phyloP scores from a whole-genome alignment of 768 basidiomycete genomes.

The Pisolithus sp. region DNA sequence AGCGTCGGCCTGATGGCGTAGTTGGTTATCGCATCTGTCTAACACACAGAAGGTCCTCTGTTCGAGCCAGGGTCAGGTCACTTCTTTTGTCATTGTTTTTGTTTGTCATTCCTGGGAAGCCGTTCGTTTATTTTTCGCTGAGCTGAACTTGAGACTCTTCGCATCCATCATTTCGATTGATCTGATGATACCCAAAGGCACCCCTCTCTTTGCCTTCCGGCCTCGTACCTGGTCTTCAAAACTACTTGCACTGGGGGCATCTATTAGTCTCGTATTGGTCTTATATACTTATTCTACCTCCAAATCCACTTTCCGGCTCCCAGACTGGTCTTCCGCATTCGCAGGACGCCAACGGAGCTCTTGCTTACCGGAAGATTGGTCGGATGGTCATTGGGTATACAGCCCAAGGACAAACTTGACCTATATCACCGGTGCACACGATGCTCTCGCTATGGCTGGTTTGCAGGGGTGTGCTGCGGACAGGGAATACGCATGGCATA shows the following conservation, averaged over 20 bases:
- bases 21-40: slow-evolving; percentile 83
- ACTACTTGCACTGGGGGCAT: slow-evolving; percentile 20
- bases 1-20: slow-evolving; percentile 64
- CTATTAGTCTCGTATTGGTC: slow-evolving; percentile 21
- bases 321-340: slow-evolving; percentile 22
- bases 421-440: slow-evolving; percentile 32
- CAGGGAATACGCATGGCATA: slow-evolving; percentile 59
- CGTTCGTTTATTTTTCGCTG: not conserved
- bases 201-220: slow-evolving; percentile 8
- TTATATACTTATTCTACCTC: slow-evolving; percentile 25
- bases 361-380: slow-evolving; percentile 32
- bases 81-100: not conserved
- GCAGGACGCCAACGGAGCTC: slow-evolving; percentile 19
- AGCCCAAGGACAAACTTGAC: slow-evolving; percentile 30
- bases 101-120: not conserved
- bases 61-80: slow-evolving; percentile 57
- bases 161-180: no score
- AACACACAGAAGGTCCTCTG: slow-evolving; percentile 75
- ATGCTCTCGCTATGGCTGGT: slow-evolving; percentile 48
- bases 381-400: slow-evolving; percentile 36
- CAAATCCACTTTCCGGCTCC: slow-evolving; percentile 8
- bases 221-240: slow-evolving; percentile 18
- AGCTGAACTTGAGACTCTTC: no score
- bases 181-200: not conserved
- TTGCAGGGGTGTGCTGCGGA: slow-evolving; percentile 57